Evolutionary conservation across 257 asterid species (phyloP).

Genomic region (Solanum habrochaites): DNA sequence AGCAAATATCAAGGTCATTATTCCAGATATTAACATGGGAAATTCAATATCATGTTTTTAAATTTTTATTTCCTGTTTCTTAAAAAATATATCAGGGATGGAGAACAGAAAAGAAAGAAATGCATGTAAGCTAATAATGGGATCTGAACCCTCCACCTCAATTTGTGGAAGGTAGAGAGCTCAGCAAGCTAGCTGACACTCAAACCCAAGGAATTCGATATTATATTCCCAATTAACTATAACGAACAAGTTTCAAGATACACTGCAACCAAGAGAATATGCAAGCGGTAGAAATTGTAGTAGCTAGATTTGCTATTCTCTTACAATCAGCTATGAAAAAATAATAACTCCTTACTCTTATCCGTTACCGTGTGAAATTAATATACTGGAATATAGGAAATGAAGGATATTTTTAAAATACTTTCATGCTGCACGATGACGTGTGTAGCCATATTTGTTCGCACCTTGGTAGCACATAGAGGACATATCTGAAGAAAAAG

Average conservation of each 20-base stretch:
- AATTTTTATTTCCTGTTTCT: not conserved
- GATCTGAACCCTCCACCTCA: not conserved
- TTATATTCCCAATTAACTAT: not conserved
- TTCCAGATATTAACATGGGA: not conserved
- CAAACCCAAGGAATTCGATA: not conserved
- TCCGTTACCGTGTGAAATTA: not conserved
- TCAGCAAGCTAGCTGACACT: not conserved
- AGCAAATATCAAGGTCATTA: not conserved
- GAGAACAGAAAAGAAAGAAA: not conserved
- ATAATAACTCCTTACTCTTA: not conserved
- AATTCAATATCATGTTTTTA: not conserved
- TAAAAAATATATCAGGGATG: not conserved
- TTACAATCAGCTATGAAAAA: not conserved
- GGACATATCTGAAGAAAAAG: conserved; percentile 75
- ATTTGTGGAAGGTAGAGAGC: not conserved
- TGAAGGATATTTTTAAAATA: conserved; percentile 81
- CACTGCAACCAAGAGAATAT: not conserved
- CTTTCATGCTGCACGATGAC: conserved; percentile 72
- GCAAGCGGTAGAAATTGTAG: not conserved
- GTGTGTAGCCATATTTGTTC: conserved; percentile 76
- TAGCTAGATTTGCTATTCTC: not conserved
- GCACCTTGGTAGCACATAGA: conserved; percentile 58
- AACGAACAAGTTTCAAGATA: not conserved
- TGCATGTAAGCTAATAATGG: not conserved
- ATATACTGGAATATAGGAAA: not conserved